Conservation (phyloP, 306 rosid genomes). For the Pyrus communis region DNA sequence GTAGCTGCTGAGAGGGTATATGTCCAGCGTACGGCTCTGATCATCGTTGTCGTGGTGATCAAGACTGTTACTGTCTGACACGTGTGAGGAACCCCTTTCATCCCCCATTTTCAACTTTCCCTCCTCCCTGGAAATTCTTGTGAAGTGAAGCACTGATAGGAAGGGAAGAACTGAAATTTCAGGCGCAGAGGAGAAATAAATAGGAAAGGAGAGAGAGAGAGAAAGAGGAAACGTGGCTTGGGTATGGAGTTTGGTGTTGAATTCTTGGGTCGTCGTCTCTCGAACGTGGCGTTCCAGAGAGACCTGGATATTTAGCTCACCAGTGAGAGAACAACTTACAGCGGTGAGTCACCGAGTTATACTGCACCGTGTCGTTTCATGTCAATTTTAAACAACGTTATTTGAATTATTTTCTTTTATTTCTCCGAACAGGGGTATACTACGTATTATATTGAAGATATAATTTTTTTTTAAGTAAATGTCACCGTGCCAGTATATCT, state of each 20-base stretch:
- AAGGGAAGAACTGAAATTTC: background rate
- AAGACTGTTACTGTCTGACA: conserved; percentile 9
- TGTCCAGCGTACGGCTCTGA: conserved; percentile 24
- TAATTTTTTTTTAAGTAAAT: too few species aligned
- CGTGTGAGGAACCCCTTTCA: conserved; percentile 3
- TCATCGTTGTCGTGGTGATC: background rate
- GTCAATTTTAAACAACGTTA: too few species aligned
- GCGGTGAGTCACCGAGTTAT: too few species aligned
- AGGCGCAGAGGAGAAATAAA: background rate
- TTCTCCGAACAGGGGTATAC: too few species aligned
- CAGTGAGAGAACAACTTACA: background rate
- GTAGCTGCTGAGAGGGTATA: conserved; percentile 65
- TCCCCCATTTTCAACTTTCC: conserved; percentile 35
- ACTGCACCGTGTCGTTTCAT: too few species aligned
- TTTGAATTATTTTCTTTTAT: too few species aligned
- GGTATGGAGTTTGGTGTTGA: background rate
- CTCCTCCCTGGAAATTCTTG: background rate
- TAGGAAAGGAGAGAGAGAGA: background rate
- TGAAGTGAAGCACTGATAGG: background rate
- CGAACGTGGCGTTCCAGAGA: conserved; percentile 36
- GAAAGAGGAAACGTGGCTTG: background rate
- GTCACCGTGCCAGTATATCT: too few species aligned
- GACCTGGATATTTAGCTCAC: background rate
- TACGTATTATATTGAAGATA: too few species aligned
- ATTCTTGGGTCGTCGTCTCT: background rate